Conservation (phyloP, 306 rosid species). For the Cicer cuneatum region DNA sequence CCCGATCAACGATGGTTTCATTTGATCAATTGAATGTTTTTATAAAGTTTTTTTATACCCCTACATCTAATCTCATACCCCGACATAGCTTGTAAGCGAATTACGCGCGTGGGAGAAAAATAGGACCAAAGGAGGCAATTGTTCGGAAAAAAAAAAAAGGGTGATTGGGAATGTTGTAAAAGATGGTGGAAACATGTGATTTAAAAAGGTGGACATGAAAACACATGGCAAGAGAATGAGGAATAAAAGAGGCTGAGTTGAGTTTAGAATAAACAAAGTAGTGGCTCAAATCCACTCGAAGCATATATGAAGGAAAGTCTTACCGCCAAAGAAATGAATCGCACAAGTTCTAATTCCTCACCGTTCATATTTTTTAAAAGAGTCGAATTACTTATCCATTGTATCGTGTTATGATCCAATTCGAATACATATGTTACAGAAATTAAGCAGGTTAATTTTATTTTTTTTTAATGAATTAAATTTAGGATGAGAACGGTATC, state of each 20-base stretch:
- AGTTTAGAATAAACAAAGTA: constrained; percentile 49
- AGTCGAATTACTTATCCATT: too few relatives aligned
- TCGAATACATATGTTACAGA: background rate
- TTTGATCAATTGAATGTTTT: too few relatives aligned
- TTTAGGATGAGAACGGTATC: too few relatives aligned
- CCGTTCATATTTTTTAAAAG: background rate
- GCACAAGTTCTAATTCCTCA: constrained; percentile 16
- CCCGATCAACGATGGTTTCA: too few relatives aligned
- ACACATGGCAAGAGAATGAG: background rate
- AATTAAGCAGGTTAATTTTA: background rate
- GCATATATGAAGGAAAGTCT: constrained; percentile 18
- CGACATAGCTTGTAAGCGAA: too few relatives aligned
- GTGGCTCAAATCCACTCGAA: constrained; percentile 31
- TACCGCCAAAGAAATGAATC: constrained; percentile 39
- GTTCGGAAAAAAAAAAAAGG: too few relatives aligned
- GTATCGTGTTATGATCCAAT: background rate
- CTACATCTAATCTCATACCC: too few relatives aligned
- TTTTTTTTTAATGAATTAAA: too few relatives aligned
- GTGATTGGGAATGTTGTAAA: constrained; percentile 36
- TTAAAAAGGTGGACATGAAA: constrained; percentile 47
- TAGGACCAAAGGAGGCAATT: too few relatives aligned
- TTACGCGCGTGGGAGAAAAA: too few relatives aligned
- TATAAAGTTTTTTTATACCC: too few relatives aligned
- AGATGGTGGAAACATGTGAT: constrained; percentile 53
- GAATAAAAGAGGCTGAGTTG: constrained; percentile 32